Percentiles rank a stretch among this genome's conserved stretches.
Conservation (phyloP, 1,139 yeast genomes). For the Yamadazyma triangularis region DNA sequence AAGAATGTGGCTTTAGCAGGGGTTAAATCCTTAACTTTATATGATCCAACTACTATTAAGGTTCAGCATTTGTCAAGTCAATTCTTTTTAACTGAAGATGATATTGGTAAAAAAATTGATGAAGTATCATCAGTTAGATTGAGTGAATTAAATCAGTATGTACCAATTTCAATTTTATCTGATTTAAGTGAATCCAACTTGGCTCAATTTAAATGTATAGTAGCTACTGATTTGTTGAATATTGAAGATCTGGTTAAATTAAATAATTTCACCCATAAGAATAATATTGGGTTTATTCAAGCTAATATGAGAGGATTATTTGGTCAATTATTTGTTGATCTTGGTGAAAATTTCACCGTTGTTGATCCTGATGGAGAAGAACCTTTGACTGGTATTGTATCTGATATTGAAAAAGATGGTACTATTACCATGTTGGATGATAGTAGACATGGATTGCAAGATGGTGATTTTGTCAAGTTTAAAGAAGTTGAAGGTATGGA, state of each 20-base stretch:
- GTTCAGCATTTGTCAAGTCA: constrained; percentile 81
- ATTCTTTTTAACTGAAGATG: constrained; percentile 69
- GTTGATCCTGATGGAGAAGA: constrained; percentile 92
- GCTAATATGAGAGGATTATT: constrained; percentile 85
- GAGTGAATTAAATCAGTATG: constrained; percentile 83
- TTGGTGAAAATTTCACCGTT: constrained; percentile 76
- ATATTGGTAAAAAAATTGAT: constrained; percentile 79
- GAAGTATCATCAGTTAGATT: constrained; percentile 59
- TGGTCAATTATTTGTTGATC: constrained; percentile 86
- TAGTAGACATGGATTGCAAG: constrained; percentile 88
- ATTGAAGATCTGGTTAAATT: constrained; percentile 73
- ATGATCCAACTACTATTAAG: constrained; percentile 71
- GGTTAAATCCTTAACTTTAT: constrained; percentile 84
- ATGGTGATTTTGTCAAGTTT: constrained; percentile 85
- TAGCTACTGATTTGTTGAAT: constrained; percentile 65
- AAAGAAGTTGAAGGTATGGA: constrained; percentile 78
- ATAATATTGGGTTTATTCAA: constrained; percentile 73
- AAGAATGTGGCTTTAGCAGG: constrained; percentile 97
- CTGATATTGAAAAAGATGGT: constrained; percentile 85
- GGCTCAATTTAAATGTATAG: constrained; percentile 69
- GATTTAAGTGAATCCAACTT: constrained; percentile 49
- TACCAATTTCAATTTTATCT: constrained; percentile 70
- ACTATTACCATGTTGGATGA: constrained; percentile 91
- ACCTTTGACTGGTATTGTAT: constrained; percentile 78
- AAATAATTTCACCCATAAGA: constrained; percentile 69